Base-by-base conservation (phyloP, 495 filamentous ascomycete species). In the Beverwykella pulmonaria region DNA sequence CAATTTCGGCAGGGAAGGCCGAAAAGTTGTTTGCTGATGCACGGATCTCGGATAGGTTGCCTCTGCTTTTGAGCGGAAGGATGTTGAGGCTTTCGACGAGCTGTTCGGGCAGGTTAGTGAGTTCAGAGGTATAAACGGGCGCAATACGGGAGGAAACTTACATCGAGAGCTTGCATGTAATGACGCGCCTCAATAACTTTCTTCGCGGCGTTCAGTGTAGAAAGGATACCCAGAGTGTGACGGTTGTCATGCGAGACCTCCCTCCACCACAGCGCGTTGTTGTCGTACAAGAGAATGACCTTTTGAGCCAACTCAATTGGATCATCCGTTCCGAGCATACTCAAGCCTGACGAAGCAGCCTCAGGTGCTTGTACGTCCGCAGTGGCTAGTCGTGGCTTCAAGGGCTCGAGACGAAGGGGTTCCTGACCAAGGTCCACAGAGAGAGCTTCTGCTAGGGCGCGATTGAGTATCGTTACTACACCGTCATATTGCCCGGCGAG, bases 401-500 rank as follows among this genome's bases (percentile, higher is more conserved):
- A 81, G 23, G 92, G 92, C 75, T 92, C 84, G 49, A 96, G 78
- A 47, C 86, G 87, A 73, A 90, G 79, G 20, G 84, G 83, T 49
- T 91, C 86, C 66, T 90, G 85, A 50, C 92, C 92, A 52, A 97
- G 80, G 59, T 95, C 90, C 12, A 92, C 80, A 17, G 90, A 85
- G 62, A 97, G 84, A 30, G 91, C 88, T 74, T 97, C 92, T 23
- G 92, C 93, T 27, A 98, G 80, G n/a, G 92, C 87, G 29, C 91
- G 87, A 76, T 93, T 97, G 67, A 97, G 85, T 68, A 97, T 93
- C 46, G 84, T 78, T 59, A 97, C 86, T 44, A 97, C 95, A 61
- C 84, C 90, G 69, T 98, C 92, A 74, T 95, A 98, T 71, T 99
- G 92, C 71, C 91, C 91, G 0, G 93, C 93, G 36, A 99, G 83